Evolutionary conservation across 108 stramenopile genomes (phyloP).

Genomic region (Mediolabrus comicus): DNA sequence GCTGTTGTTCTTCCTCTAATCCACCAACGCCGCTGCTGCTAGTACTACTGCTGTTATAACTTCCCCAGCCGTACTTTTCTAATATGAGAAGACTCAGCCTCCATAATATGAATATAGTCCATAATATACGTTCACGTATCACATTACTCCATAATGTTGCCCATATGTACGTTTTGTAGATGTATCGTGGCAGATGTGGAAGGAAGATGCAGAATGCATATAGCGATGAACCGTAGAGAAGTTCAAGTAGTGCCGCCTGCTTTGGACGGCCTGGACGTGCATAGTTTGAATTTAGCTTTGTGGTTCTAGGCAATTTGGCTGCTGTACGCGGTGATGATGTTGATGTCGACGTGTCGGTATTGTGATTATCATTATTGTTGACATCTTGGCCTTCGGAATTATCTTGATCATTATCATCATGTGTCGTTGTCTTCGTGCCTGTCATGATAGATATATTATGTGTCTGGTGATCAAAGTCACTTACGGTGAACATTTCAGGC

Average conservation of each 20-base stretch:
- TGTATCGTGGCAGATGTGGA: constrained; percentile 22
- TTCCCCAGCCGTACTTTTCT: constrained; percentile 12
- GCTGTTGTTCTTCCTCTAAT: not conserved
- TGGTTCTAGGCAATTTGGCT: not conserved
- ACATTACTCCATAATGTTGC: not conserved
- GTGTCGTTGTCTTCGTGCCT: not conserved
- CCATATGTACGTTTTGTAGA: constrained; percentile 10
- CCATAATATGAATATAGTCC: constrained; percentile 33
- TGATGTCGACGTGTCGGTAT: not conserved
- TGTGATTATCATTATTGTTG: not conserved
- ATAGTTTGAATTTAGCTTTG: constrained; percentile 14
- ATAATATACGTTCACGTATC: constrained; percentile 13
- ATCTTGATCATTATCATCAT: not conserved
- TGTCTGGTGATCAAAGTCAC: not conserved
- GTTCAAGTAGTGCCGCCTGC: constrained; percentile 23
- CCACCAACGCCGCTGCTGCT: not conserved
- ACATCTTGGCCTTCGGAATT: not conserved
- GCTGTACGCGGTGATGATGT: not conserved
- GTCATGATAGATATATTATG: not conserved
- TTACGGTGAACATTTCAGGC: not conserved
- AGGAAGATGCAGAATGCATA: constrained; percentile 36
- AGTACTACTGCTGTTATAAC: too few relatives aligned
- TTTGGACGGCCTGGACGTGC: constrained; percentile 34
- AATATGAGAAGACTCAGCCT: constrained; percentile 13
- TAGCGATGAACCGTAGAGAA: constrained; percentile 16